phyloP scores from a whole-genome alignment of 148 eudicot genomes.

The Camellia sinensis region DNA sequence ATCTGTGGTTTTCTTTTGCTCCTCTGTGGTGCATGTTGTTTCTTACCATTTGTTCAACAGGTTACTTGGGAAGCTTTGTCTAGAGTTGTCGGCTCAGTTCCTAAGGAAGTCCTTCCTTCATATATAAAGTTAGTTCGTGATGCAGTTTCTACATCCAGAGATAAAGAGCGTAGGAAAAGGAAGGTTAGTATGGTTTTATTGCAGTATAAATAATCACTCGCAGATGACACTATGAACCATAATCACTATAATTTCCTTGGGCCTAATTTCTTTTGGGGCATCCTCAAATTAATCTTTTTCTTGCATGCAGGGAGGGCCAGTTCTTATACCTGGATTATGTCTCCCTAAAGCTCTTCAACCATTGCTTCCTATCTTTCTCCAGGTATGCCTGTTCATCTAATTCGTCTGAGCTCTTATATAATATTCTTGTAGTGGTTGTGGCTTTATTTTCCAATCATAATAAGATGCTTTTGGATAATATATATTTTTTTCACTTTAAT shows the following conservation, averaged over 20 bases:
- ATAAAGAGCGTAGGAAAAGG: conserved; percentile 88
- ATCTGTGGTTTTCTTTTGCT: background rate
- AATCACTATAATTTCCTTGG: background rate
- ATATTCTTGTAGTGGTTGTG: background rate
- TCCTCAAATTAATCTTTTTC: background rate
- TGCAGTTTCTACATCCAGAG: conserved; percentile 93
- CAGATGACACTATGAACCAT: background rate
- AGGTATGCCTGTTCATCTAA: conserved; percentile 38
- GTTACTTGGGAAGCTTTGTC: conserved; percentile 93
- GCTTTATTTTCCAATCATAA: background rate
- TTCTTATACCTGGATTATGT: conserved; percentile 90
- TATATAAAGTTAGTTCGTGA: conserved; percentile 91
- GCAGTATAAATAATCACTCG: background rate
- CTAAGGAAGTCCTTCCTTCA: conserved; percentile 91
- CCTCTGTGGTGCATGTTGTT: conserved; percentile 10
- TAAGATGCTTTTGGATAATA: conserved; percentile 13
- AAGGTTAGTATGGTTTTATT: conserved; percentile 39
- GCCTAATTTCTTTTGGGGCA: background rate
- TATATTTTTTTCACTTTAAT: background rate
- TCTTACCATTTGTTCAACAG: conserved; percentile 41
- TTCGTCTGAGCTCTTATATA: background rate
- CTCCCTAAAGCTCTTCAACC: conserved; percentile 97
- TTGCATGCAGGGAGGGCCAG: conserved; percentile 67
- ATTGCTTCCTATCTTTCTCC: conserved; percentile 89
- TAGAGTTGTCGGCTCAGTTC: conserved; percentile 74